A percentile compares a stretch with the other conserved stretches of the same genome.
Conservation (phyloP, 139 green algal genomes). For the Coelastrella sp. region DNA sequence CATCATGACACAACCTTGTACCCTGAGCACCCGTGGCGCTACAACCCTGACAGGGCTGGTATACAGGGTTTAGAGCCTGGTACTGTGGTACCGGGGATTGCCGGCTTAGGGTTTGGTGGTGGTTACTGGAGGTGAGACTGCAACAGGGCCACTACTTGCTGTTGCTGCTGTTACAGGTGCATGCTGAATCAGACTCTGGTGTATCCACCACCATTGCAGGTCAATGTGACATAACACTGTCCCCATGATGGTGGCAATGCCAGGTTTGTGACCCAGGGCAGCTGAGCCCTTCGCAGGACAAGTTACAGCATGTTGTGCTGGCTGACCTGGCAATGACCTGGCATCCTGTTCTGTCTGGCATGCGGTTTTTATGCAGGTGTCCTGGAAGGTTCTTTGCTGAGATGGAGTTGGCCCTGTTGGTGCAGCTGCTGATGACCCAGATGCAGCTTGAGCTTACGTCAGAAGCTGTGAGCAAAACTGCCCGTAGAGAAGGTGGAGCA, state of each 20-base stretch:
- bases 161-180: background rate
- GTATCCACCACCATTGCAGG: background rate
- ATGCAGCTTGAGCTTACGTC: background rate
- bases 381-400: slow-evolving; percentile 84
- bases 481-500: background rate
- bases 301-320: too few relatives aligned
- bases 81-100: slow-evolving; percentile 62
- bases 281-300: background rate
- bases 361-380: slow-evolving; percentile 62
- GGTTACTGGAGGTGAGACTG: slow-evolving; percentile 56
- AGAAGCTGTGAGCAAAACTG: background rate
- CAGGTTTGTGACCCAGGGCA: background rate
- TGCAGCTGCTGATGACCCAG: slow-evolving; percentile 65
- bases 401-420: slow-evolving; percentile 74
- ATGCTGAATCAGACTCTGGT: background rate
- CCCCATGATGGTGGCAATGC: background rate
- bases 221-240: background rate
- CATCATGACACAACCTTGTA: slow-evolving; percentile 73
- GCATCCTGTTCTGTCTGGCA: background rate
- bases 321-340: too few relatives aligned
- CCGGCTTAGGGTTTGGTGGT: slow-evolving; percentile 72
- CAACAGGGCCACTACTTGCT: background rate
- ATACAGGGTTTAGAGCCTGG: slow-evolving; percentile 57
- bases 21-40: slow-evolving; percentile 37
- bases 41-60: slow-evolving; percentile 57